Conservation (phyloP, 2,329 filamentous ascomycete genomes). For the Triangularia setosa region DNA sequence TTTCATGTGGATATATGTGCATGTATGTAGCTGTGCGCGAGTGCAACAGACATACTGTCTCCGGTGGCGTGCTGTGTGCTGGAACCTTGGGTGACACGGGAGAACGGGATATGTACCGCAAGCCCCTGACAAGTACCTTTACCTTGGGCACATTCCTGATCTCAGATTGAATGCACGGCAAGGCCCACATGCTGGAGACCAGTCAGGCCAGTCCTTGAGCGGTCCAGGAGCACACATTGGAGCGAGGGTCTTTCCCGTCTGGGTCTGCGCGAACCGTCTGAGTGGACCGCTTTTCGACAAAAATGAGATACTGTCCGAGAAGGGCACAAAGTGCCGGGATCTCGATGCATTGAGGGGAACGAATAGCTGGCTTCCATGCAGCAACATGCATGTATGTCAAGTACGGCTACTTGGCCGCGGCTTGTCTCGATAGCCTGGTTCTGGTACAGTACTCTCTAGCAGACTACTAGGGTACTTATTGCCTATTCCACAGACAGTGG, state of each 20-base stretch:
- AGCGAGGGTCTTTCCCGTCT: slow-evolving; percentile 23
- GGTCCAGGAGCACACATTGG: slow-evolving; percentile 21
- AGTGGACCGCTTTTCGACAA: slow-evolving; percentile 18
- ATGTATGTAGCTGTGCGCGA: slow-evolving; percentile 7
- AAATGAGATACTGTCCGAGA: slow-evolving; percentile 21
- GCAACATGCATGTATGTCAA: slow-evolving; percentile 18
- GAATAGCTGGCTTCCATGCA: slow-evolving; percentile 23
- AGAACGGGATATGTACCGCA: slow-evolving; percentile 20
- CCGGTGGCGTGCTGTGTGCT: background rate
- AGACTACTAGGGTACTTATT: background rate
- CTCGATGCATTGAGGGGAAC: slow-evolving; percentile 20
- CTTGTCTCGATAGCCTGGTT: slow-evolving; percentile 3
- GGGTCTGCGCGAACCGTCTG: slow-evolving; percentile 20
- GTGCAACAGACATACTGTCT: slow-evolving; percentile 7
- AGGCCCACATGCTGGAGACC: background rate
- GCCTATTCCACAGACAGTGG: background rate
- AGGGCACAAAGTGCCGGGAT: slow-evolving; percentile 20
- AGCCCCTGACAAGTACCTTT: background rate
- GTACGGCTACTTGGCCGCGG: slow-evolving; percentile 8
- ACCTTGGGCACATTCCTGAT: slow-evolving; percentile 1
- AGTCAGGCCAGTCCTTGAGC: slow-evolving; percentile 22
- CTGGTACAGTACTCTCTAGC: too few species aligned
- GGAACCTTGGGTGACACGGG: slow-evolving; percentile 10
- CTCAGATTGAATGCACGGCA: background rate
- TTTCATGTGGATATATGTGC: background rate